A percentile compares a stretch with the other conserved stretches of the same genome.
These are phyloP conservation scores for Phytophthora colocasiae DNA, from an alignment of 352 stramenopile genomes.

Conservation along the genomic window DNA sequence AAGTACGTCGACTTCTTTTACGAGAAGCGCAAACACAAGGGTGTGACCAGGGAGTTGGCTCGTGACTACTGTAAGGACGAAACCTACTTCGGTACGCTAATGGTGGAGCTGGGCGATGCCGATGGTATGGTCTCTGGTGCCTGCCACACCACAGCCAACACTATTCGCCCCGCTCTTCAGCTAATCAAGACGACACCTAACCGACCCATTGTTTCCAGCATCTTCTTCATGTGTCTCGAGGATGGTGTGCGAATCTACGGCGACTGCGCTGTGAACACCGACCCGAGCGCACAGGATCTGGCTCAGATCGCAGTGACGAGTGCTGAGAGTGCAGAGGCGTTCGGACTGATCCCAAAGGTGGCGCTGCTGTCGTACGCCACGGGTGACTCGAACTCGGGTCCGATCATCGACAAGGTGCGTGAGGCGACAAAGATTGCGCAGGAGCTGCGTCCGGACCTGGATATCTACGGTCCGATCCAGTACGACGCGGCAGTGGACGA, in stretches of 20 bases:
- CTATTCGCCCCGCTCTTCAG: constrained; percentile 88
- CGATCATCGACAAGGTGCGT: constrained; percentile 88
- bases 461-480: constrained; percentile 90
- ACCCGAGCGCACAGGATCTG: constrained; percentile 75
- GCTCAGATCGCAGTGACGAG: constrained; percentile 84
- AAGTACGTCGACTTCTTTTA: constrained; percentile 70
- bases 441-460: constrained; percentile 66
- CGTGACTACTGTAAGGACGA: constrained; percentile 61
- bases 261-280: constrained; percentile 88
- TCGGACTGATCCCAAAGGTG: constrained; percentile 83
- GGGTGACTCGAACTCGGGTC: constrained; percentile 78
- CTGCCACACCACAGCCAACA: constrained; percentile 88
- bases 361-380: constrained; percentile 88
- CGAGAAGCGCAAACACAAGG: constrained; percentile 88
- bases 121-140: constrained; percentile 90
- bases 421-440: constrained; percentile 79
- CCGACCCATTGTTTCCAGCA: constrained; percentile 76
- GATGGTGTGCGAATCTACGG: constrained; percentile 85
- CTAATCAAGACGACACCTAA: constrained; percentile 85
- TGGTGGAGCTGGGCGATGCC: constrained; percentile 81
- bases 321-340: constrained; percentile 77
- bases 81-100: constrained; percentile 88
- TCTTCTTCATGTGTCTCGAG: constrained; percentile 91
- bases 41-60: constrained; percentile 63
- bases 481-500: constrained; percentile 85